Base-by-base conservation (phyloP, 805 yeast genomes). In the Candida adriatica region DNA sequence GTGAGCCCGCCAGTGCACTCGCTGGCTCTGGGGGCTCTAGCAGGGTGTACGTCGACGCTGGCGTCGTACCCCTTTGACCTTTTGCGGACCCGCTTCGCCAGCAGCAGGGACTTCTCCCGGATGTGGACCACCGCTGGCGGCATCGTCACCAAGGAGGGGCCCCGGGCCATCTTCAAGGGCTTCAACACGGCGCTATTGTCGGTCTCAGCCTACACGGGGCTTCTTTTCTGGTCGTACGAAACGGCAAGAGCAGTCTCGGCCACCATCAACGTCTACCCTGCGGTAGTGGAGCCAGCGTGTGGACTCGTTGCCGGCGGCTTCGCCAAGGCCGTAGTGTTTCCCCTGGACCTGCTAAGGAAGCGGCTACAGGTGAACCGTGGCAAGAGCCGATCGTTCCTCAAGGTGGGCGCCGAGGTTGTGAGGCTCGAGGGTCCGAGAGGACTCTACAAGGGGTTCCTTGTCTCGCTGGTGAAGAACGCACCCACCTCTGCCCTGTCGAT, bases 21-120 rank as follows among this genome's bases (percentile, higher is more conserved):
- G 7, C 53, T 70, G 13, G 20, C 81, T 0, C 73, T 83, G 5
- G 98, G 98, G 0, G 72, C 82, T 0, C 51, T 75, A 2, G 77
- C 96, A 0, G 98, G 98, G 0, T 59, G 77, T 15, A 46, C 73
- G 0, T 84, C 95, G 18, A 84, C 95, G 0, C 29, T 71, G 0
- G 51, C 62, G 1, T 82, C 96, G 2, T 92, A 92, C 51, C 98
- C 98, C 1, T 76, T 85, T 46, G 98, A 92, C 54, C 66, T 86
- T n/a, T 56, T 92, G 26, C 60, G 98, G 31, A 92, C 98, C 0
- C 63, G 95, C 32, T 67, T 87, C 30, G 94, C 86, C 1, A 90
- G 88, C 4, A 76, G 76, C 47, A 58, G 60, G 6, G 22, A 31
- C 6, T 34, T 33, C 26, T 33, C 36, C 18, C 34, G 33, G 14